phyloP scores from a whole-genome alignment of 1,139 yeast species.

The Torulaspora globosa region DNA sequence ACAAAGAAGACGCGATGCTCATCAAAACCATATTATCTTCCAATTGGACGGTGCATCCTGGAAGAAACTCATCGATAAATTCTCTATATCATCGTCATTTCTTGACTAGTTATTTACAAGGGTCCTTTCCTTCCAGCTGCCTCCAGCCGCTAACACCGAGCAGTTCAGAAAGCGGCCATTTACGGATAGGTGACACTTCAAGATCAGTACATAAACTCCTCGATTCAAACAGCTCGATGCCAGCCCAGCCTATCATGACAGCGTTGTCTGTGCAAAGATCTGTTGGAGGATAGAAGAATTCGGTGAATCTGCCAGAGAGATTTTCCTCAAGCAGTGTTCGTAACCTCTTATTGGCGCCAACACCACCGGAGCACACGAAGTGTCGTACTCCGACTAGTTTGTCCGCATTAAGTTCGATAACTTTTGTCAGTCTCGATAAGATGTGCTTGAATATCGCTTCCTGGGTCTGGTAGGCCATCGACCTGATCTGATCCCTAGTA shows the following conservation, averaged over 20 bases:
- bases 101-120: conserved; percentile 40
- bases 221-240: conserved; percentile 73
- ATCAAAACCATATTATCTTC: conserved; percentile 62
- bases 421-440: conserved; percentile 55
- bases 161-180: conserved; percentile 67
- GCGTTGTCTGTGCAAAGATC: conserved; percentile 90
- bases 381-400: conserved; percentile 46
- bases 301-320: conserved; percentile 33
- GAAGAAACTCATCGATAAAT: conserved; percentile 49
- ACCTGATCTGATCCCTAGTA: conserved; percentile 29
- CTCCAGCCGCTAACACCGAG: conserved; percentile 51
- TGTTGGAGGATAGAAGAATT: conserved; percentile 63
- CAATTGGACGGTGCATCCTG: conserved; percentile 65
- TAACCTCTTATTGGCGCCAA: conserved; percentile 67
- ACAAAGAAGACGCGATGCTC: conserved; percentile 32
- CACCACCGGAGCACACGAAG: conserved; percentile 90
- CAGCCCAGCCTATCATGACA: conserved; percentile 96
- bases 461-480: conserved; percentile 63
- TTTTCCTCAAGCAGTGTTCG: conserved; percentile 47
- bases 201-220: conserved; percentile 47
- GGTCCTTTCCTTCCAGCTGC: conserved; percentile 3
- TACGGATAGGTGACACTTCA: conserved; percentile 55
- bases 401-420: conserved; percentile 43
- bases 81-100: conserved; percentile 51
- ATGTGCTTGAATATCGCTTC: conserved; percentile 67